A percentile compares a stretch with the other conserved stretches of the same genome.
phyloP scores from a whole-genome alignment of 106 monocot species.

The Dendrobium officinale region DNA sequence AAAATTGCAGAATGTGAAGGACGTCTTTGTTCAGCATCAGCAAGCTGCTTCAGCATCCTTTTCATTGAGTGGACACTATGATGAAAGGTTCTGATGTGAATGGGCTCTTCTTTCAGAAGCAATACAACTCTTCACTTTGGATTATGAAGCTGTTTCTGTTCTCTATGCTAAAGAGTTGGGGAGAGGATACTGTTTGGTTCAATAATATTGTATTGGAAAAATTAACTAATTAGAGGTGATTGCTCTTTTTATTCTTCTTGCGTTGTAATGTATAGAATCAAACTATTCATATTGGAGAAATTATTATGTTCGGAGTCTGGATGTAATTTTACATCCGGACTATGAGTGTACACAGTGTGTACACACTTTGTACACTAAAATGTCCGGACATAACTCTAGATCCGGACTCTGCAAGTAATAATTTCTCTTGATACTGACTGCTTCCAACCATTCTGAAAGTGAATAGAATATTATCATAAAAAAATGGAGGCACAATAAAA shows the following conservation, averaged over 20 bases:
- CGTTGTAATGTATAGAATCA: not conserved
- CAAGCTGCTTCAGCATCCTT: not conserved
- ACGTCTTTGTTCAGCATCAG: not conserved
- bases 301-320: too few relatives aligned
- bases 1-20: not conserved
- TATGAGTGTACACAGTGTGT: too few relatives aligned
- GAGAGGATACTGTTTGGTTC: not conserved
- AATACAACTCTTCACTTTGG: not conserved
- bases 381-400: too few relatives aligned
- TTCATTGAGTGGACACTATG: not conserved
- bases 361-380: too few relatives aligned
- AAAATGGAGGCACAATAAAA: too few relatives aligned
- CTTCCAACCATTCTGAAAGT: too few relatives aligned
- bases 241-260: not conserved
- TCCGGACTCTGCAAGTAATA: too few relatives aligned
- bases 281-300: not conserved
- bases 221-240: not conserved
- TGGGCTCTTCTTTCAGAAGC: not conserved
- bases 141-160: not conserved
- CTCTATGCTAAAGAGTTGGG: not conserved
- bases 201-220: not conserved
- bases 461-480: too few relatives aligned
- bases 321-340: too few relatives aligned
- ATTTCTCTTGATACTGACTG: too few relatives aligned
- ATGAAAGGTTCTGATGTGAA: slow-evolving; percentile 2